Conservation (phyloP, 1,284 basidiomycete genomes). For the Ustilago shanxiensis region DNA sequence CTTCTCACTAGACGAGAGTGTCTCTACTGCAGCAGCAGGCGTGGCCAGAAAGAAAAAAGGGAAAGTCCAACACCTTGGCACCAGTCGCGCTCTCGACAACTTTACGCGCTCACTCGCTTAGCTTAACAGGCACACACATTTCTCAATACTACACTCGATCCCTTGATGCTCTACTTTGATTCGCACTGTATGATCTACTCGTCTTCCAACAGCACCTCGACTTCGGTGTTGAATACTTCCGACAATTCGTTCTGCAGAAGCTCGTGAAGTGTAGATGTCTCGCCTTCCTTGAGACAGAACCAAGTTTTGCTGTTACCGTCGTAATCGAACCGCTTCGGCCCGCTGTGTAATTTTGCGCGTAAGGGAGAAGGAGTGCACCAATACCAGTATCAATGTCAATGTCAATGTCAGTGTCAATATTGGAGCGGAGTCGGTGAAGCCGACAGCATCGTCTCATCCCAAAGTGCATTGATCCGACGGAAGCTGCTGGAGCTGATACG, state of each 20-base stretch:
- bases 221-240: constrained; percentile 49
- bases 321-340: constrained; percentile 68
- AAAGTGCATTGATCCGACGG: background rate
- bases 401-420: background rate
- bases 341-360: constrained; percentile 43
- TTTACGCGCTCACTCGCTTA: constrained; percentile 7
- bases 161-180: too few species aligned
- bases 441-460: background rate
- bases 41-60: too few species aligned
- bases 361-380: background rate
- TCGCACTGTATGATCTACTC: background rate
- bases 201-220: constrained; percentile 43
- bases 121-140: background rate
- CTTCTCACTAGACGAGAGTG: background rate
- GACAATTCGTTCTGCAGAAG: constrained; percentile 60
- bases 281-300: constrained; percentile 64
- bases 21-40: background rate
- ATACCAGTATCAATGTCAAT: too few species aligned
- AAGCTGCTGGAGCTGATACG: constrained; percentile 6
- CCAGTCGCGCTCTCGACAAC: constrained; percentile 1
- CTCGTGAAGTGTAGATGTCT: constrained; percentile 51
- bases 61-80: background rate
- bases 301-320: constrained; percentile 53
- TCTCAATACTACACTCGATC: background rate
- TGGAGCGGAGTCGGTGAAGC: background rate